Evolutionary conservation across 2,329 filamentous ascomycete species (phyloP).

Genomic region (Camillea tinctor): DNA sequence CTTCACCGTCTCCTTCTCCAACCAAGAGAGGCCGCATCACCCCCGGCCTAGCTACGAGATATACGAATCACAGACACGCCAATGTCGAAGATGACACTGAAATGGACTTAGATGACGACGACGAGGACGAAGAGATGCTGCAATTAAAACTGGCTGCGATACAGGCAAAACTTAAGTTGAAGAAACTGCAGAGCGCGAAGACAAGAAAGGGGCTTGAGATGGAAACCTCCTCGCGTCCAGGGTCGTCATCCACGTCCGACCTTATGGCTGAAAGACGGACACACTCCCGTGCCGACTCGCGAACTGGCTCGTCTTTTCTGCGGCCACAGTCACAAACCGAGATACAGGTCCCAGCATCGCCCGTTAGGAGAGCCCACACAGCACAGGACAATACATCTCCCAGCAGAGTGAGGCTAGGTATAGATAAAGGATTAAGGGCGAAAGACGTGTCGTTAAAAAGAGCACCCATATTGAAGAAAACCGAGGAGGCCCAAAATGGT

Average conservation of each 20-base stretch:
- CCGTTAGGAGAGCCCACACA: conserved; percentile 61
- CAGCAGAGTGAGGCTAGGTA: conserved; percentile 75
- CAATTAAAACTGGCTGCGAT: conserved; percentile 85
- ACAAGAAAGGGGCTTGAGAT: conserved; percentile 32
- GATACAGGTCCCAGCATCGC: conserved; percentile 73
- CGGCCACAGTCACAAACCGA: conserved; percentile 33
- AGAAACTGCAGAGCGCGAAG: conserved; percentile 73
- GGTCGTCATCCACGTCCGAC: conserved; percentile 19
- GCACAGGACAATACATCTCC: conserved; percentile 66
- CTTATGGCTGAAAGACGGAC: conserved; percentile 16
- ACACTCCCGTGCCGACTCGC: conserved; percentile 19
- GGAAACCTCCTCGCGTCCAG: conserved; percentile 10
- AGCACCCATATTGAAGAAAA: conserved; percentile 52
- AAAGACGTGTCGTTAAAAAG: conserved; percentile 82
- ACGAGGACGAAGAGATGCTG: conserved; percentile 78
- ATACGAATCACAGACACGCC: conserved; percentile 12
- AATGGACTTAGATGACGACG: conserved; percentile 47
- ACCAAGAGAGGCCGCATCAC: conserved; percentile 47
- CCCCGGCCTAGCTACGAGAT: conserved; percentile 19
- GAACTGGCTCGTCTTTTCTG: conserved; percentile 13
- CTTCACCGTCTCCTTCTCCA: conserved; percentile 68
- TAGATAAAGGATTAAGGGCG: conserved; percentile 82
- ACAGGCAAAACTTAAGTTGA: conserved; percentile 81
- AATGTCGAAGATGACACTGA: conserved; percentile 26
- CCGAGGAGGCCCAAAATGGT: conserved; percentile 28